Evolutionary conservation across 306 rosid species (phyloP), one percentile per base, ranked within the genome.

Genomic region (Acacia crassicarpa): DNA sequence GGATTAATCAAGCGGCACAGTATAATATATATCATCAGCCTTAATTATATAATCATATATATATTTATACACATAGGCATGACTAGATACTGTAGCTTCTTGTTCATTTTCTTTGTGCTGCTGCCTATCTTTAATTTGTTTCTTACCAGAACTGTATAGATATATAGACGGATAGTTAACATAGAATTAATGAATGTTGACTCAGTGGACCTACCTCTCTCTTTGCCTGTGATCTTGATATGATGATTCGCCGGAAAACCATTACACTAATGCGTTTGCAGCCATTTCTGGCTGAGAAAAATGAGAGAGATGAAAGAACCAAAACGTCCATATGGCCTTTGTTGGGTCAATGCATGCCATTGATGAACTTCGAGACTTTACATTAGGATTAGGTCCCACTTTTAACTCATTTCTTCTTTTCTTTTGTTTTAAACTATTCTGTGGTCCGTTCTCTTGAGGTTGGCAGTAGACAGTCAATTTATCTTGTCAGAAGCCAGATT

Each of bases 171-270:
- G 71, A 71, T 72, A 51, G 78, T 69, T 65, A 85, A 81, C 73
- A 86, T 65, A 86, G 75, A 78, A 80, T 73, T 81, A 25, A n/a
- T n/a, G n/a, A 81, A 84, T 84, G 83, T 81, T 76, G 35, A 87
- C 75, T 23, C 13, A 71, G 41, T 75, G 15, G 59, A 25, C 76
- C 33, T 72, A 72, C 61, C 75, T 69, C 44, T 49, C 17, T 58
- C 0, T 8, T 2, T 45, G 41, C 35, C 19, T n/a, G 12, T 78
- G 69, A 25, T 72, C 38, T 44, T 71, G 68, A 19, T 71, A 8
- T 71, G 68, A 19, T 71, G n/a, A 13, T 12, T 62, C 38, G 15
- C 68, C 68, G 68, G 68, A 25, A 20, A 8, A 56, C 13, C 10
- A 8, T 56, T 56, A 15, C 58, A 5, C 20, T 20, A 15, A 48